These are phyloP conservation scores for Fagus sylvatica DNA, from an alignment of 306 rosid species.

Conservation along the genomic window DNA sequence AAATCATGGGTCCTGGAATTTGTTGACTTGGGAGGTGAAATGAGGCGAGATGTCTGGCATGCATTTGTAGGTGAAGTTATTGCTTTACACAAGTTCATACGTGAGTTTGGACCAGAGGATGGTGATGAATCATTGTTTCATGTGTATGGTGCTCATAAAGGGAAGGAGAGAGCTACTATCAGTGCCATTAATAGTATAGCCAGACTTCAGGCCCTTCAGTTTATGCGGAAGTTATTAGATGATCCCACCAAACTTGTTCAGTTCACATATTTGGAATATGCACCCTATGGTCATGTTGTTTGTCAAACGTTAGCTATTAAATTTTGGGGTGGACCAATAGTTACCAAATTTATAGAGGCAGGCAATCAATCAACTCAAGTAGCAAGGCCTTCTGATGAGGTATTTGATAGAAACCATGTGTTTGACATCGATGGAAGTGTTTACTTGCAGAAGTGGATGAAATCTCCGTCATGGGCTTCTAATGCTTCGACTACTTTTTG, in stretches of 20 bases:
- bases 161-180: slow-evolving; percentile 66
- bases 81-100: slow-evolving; percentile 68
- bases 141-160: slow-evolving; percentile 79
- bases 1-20: slow-evolving; percentile 82
- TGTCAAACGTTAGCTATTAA: slow-evolving; percentile 83
- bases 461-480: slow-evolving; percentile 81
- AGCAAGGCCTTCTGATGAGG: slow-evolving; percentile 45
- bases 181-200: slow-evolving; percentile 70
- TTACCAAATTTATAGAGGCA: slow-evolving; percentile 46
- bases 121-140: slow-evolving; percentile 59
- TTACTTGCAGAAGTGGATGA: slow-evolving; percentile 84
- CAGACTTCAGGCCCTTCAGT: slow-evolving; percentile 88
- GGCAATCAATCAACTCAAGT: slow-evolving; percentile 39
- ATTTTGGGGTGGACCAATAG: slow-evolving; percentile 83
- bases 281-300: slow-evolving; percentile 79
- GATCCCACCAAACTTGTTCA: slow-evolving; percentile 89
- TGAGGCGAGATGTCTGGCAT: slow-evolving; percentile 97
- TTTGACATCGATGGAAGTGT: slow-evolving; percentile 93
- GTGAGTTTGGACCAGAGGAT: slow-evolving; percentile 73
- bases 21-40: slow-evolving; percentile 96
- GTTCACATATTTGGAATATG: slow-evolving; percentile 67
- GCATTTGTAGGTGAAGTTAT: slow-evolving; percentile 80
- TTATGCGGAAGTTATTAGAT: slow-evolving; percentile 70
- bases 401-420: slow-evolving; percentile 52
- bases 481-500: slow-evolving; percentile 68